Base-by-base conservation (phyloP, 352 stramenopile genomes). In the Pythium chondricola region DNA sequence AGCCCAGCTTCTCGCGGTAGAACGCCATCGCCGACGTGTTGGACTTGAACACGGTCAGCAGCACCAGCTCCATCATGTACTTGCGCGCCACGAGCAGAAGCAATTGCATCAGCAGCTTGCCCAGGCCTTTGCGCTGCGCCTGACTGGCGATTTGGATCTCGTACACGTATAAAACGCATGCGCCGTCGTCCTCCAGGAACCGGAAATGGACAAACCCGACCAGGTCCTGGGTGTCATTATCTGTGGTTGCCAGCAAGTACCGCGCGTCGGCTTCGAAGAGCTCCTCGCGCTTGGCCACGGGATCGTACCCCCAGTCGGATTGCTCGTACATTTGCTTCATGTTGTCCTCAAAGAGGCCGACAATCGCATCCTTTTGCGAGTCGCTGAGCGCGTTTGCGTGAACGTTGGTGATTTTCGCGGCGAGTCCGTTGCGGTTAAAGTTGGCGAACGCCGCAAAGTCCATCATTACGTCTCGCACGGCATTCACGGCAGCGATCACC, bases 41-140 rank as follows among this genome's bases (percentile, higher is more conserved):
- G 6, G 43, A 58, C 63, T 96, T 95, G 54, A 98, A 98, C 18
- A 97, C 93, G 3, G 93, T 98, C 41, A 98, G 71, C 48, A 98
- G 71, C 26, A 98, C 73, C 57, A 96, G 88, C 39, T 91, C 62
- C 82, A 98, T 93, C 18, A 61, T 42, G 47, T 85, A 69, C 44
- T 81, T 67, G 27, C 71, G 60, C 24, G 76, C 88, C 27, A 97
- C 76, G 11, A 90, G 57, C 51, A 95, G 69, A 44, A 97, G 56
- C 20, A 97, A 64, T 39, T 80, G 76, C 88, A 97, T 97, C n/a
- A 98, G 66, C 48, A 85, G 82, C 63, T 89, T 91, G 38, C 93
- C 93, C 0, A 98, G 43, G 0, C 91, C 91, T 9, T 72, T 70
- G 47, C 83, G 66, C 56, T 88, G 91, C 43, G 64, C 61, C 3